phyloP scores from a whole-genome alignment of 2,329 filamentous ascomycete genomes.

The Cladorrhinum sp. region DNA sequence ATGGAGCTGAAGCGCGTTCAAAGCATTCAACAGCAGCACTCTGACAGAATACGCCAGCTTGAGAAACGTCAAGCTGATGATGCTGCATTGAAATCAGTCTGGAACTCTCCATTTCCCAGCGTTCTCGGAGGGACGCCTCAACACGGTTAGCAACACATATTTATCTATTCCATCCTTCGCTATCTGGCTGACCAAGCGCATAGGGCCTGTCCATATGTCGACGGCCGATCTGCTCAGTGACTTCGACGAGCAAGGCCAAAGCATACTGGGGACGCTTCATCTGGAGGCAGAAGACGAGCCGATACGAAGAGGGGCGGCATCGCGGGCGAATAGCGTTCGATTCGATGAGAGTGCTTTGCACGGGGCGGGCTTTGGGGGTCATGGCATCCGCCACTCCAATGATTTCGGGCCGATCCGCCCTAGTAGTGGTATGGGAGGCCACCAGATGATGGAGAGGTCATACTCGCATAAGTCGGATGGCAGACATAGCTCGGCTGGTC shows the following conservation, averaged over 20 bases:
- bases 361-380: constrained; percentile 74
- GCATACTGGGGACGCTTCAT: constrained; percentile 75
- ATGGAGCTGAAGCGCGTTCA: constrained; percentile 70
- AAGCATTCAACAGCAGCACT: constrained; percentile 59
- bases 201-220: constrained; percentile 76
- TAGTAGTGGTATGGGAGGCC: constrained; percentile 72
- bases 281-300: constrained; percentile 86
- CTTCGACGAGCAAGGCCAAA: constrained; percentile 84
- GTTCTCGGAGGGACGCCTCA: constrained; percentile 79
- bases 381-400: constrained; percentile 75
- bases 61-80: constrained; percentile 68
- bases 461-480: constrained; percentile 96
- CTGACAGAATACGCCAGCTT: constrained; percentile 58
- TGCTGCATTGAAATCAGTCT: constrained; percentile 75
- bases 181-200: constrained; percentile 10
- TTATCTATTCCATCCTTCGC: neutral
- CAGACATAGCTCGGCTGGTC: constrained; percentile 86
- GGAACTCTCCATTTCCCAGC: constrained; percentile 91
- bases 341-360: constrained; percentile 96
- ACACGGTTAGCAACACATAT: constrained; percentile 62
- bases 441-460: constrained; percentile 83
- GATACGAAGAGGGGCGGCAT: constrained; percentile 79
- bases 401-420: constrained; percentile 78
- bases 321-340: constrained; percentile 91
- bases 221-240: constrained; percentile 61